Percentiles rank a stretch among this genome's conserved stretches.
Evolutionary conservation across 352 stramenopile genomes (phyloP).

Genomic region (Thalassiosira ordinaria): DNA sequence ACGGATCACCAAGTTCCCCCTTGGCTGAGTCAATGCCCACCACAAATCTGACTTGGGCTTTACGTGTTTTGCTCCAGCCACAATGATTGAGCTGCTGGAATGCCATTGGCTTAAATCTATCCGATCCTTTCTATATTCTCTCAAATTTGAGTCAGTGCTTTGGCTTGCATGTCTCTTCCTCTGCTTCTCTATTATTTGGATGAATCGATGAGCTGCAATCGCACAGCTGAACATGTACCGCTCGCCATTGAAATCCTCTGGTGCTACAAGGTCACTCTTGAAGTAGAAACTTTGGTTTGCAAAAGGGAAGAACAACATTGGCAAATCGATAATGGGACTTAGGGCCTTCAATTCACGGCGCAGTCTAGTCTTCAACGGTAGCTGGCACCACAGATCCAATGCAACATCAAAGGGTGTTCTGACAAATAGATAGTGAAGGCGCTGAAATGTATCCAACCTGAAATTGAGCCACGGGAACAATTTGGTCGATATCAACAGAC

Average conservation of each 20-base stretch:
- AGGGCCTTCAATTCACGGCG: constrained; percentile 57
- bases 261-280: constrained; percentile 67
- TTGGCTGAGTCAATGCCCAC: constrained; percentile 81
- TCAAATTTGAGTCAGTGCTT: constrained; percentile 27
- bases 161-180: constrained; percentile 12
- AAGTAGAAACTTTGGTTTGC: constrained; percentile 82
- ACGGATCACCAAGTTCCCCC: constrained; percentile 68
- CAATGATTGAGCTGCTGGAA: constrained; percentile 34
- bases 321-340: constrained; percentile 76
- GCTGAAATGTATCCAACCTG: constrained; percentile 45
- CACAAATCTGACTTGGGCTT: constrained; percentile 56
- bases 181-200: constrained; percentile 49
- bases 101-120: not conserved
- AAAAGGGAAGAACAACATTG: constrained; percentile 86
- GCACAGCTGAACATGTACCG: constrained; percentile 82
- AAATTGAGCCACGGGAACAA: constrained; percentile 67
- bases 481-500: constrained; percentile 67
- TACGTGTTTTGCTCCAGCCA: constrained; percentile 63
- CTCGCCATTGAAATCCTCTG: constrained; percentile 73
- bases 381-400: constrained; percentile 34
- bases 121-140: constrained; percentile 25
- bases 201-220: constrained; percentile 78
- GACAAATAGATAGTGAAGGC: constrained; percentile 67
- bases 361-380: constrained; percentile 32
- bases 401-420: constrained; percentile 55